Conservation (phyloP, 768 basidiomycete species). For the Agrocybe praecox region DNA sequence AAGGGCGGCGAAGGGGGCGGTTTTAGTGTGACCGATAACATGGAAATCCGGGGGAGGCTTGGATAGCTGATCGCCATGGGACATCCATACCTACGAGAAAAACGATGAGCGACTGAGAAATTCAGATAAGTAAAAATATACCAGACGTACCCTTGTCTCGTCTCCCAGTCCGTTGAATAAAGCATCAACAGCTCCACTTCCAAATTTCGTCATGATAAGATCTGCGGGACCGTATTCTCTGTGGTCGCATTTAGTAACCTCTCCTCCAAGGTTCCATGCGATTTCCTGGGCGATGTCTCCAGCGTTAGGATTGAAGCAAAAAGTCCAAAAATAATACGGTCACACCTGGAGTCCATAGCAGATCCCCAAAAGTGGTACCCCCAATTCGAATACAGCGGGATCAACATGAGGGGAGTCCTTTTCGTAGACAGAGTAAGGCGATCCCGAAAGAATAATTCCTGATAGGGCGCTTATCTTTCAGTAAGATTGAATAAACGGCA, state of each 20-base stretch:
- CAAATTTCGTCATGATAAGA: slow-evolving; percentile 70
- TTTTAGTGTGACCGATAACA: slow-evolving; percentile 82
- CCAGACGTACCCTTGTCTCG: slow-evolving; percentile 73
- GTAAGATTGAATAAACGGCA: not conserved
- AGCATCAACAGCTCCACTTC: slow-evolving; percentile 59
- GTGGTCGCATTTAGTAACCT: slow-evolving; percentile 84
- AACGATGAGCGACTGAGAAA: not conserved
- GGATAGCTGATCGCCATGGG: slow-evolving; percentile 93
- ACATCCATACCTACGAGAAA: slow-evolving; percentile 93
- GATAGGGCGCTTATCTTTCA: slow-evolving; percentile 1
- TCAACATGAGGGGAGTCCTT: slow-evolving; percentile 92
- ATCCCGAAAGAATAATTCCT: slow-evolving; percentile 97
- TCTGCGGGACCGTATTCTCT: slow-evolving; percentile 95
- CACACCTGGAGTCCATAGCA: slow-evolving; percentile 95
- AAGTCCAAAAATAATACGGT: slow-evolving; percentile 1
- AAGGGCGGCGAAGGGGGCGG: slow-evolving; percentile 91
- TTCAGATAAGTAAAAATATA: not conserved
- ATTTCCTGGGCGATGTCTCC: slow-evolving; percentile 67
- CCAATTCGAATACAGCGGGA: slow-evolving; percentile 84
- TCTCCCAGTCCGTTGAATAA: slow-evolving; percentile 88
- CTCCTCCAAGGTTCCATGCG: slow-evolving; percentile 83
- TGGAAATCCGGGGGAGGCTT: slow-evolving; percentile 82
- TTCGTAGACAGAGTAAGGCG: slow-evolving; percentile 98
- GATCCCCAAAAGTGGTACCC: slow-evolving; percentile 92
- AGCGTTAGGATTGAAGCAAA: not conserved